These are phyloP conservation scores for Lactarius sp. DNA, from an alignment of 768 basidiomycete species.

Conservation along the genomic window DNA sequence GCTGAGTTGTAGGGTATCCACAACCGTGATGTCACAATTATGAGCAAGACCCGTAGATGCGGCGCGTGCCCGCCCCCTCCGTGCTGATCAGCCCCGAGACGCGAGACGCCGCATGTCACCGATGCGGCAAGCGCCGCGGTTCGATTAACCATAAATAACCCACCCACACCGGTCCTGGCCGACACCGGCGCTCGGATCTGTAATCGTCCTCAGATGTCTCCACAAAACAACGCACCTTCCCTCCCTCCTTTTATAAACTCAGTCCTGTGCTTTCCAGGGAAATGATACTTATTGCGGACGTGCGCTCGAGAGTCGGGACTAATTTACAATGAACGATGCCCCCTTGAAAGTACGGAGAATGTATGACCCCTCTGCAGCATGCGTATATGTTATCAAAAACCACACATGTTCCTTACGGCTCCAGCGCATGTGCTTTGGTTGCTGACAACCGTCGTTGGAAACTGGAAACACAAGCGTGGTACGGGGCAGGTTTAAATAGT, in stretches of 20 bases:
- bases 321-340: too few species aligned
- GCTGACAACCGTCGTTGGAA: constrained; percentile 12
- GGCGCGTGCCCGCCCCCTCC: not conserved
- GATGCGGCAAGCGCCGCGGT: constrained; percentile 15
- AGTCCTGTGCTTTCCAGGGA: too few species aligned
- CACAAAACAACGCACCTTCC: not conserved
- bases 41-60: not conserved
- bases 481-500: not conserved
- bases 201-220: not conserved
- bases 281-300: too few species aligned
- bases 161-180: not conserved
- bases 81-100: not conserved
- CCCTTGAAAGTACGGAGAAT: not conserved
- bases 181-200: not conserved
- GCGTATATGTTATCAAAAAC: not conserved
- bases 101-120: constrained; percentile 9
- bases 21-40: not conserved
- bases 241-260: not conserved
- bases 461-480: constrained; percentile 4
- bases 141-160: not conserved
- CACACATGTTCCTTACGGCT: not conserved
- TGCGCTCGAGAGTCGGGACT: too few species aligned
- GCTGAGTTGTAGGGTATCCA: not conserved
- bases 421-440: not conserved
- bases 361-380: not conserved